Percentiles rank a stretch among this genome's conserved stretches.
phyloP scores from a whole-genome alignment of 2,329 filamentous ascomycete species.

The Leptographium lundbergii region DNA sequence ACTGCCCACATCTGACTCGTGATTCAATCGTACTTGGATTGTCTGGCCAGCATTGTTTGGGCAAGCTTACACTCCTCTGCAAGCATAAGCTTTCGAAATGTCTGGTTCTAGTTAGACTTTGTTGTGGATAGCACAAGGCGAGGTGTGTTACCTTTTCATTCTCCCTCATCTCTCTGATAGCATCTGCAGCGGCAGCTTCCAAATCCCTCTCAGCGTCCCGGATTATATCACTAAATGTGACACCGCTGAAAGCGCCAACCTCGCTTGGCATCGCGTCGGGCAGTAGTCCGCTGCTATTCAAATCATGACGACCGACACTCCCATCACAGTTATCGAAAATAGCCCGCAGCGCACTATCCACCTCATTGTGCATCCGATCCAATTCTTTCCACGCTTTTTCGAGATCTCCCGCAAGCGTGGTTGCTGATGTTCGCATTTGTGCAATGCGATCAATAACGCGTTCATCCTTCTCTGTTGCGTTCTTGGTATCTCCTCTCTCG shows the following conservation, averaged over 20 bases:
- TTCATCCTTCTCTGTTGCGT: conserved; percentile 4
- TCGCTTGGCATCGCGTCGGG: neutral
- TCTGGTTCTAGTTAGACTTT: neutral
- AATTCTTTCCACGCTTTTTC: conserved; percentile 16
- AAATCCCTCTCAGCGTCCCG: conserved; percentile 6
- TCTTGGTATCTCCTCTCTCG: neutral
- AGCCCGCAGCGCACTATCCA: conserved; percentile 17
- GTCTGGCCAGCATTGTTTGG: conserved; percentile 10
- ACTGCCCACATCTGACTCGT: neutral
- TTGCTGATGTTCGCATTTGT: conserved; percentile 1
- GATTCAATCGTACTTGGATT: conserved; percentile 12
- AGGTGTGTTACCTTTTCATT: conserved; percentile 10
- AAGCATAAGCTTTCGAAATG: conserved; percentile 11
- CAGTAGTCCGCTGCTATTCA: neutral
- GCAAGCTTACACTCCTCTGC: conserved; percentile 13
- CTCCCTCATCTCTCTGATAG: conserved; percentile 6
- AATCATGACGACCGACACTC: neutral
- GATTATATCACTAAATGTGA: conserved; percentile 1
- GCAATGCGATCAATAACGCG: conserved; percentile 8
- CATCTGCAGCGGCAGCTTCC: neutral
- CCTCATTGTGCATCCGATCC: conserved; percentile 28
- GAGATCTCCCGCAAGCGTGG: conserved; percentile 9
- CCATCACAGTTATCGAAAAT: neutral
- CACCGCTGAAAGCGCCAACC: neutral
- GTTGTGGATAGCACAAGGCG: neutral